Evolutionary conservation across 1,284 basidiomycete species (phyloP), one percentile per base, ranked within the genome.

Genomic region (Cryptococcus neoformans): DNA sequence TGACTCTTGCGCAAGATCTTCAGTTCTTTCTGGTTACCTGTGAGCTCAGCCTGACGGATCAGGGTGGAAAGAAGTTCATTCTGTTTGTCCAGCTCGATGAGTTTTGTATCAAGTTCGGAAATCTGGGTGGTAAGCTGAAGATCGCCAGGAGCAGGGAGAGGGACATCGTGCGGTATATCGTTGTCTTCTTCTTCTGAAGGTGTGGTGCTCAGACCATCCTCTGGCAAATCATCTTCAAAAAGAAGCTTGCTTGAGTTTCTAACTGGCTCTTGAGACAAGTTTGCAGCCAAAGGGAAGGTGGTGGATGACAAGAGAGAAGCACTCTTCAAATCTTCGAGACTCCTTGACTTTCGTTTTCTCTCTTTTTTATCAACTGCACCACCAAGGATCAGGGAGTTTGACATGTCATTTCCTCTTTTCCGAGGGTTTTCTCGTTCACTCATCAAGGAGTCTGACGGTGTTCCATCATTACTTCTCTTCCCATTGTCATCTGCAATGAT

Each of bases 1-100:
- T 88, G 89, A 0, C 91, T 94, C 63, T 85, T 89, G 50, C 81
- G 83, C 48, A 98, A 82, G 17, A 98, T 82, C 54, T 83, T 84
- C 28, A 94, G 82, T 76, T 98, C 93, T 64, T 89, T 85, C 2
- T 83, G 84, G 67, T 92, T 90, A 0, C 94, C 95, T 0, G 91
- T 92, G 44, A 98, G 79, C 70, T 98, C 95, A 0, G 95, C 95
- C 74, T 95, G 94, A 62, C 89, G 87, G 65, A 96, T 89, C 37
- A 98, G 80, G 0, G 87, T 88, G 59, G 89, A 87, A 11, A 99
- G 82, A 77, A 94, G 88, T 16, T 82, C 78, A 53, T 90, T 87
- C 67, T 98, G 95, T 1, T 85, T 83, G 63, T 87, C 83, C 7
- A 94, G 78, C 66, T 88, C 88, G 7, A 81, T 78, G 49, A 96